Evolutionary conservation across 441 rosid genomes (phyloP).

Genomic region (Jatropha podagrica): DNA sequence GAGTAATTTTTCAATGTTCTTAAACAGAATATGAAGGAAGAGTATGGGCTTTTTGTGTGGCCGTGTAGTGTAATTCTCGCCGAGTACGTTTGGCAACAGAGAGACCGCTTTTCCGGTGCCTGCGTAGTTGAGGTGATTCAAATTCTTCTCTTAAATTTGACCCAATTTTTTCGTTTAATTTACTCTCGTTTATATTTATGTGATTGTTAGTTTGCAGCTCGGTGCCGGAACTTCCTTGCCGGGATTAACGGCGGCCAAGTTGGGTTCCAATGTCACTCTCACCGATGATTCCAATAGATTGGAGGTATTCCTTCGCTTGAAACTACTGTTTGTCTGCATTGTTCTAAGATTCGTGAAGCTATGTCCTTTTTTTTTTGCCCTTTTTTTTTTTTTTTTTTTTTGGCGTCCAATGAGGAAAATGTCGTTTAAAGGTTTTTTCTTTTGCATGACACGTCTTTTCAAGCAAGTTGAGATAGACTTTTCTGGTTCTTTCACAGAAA

Average conservation of each 20-base stretch:
- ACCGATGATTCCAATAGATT: constrained; percentile 56
- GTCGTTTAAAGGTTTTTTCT: neutral
- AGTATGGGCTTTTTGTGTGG: constrained; percentile 83
- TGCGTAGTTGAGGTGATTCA: constrained; percentile 47
- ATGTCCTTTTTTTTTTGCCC: neutral
- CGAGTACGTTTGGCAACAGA: constrained; percentile 84
- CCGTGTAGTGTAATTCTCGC: constrained; percentile 77
- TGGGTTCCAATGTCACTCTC: constrained; percentile 68
- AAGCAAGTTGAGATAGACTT: too few species aligned
- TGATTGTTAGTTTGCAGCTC: constrained; percentile 39
- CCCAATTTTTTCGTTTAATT: neutral
- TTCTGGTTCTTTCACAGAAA: neutral
- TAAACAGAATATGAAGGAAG: constrained; percentile 74
- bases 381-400: too few species aligned
- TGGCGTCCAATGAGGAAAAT: too few species aligned
- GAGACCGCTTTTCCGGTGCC: constrained; percentile 49
- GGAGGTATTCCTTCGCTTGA: constrained; percentile 43
- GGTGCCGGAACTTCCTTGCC: constrained; percentile 92
- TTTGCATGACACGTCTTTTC: neutral
- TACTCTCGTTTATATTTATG: neutral
- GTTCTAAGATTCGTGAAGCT: neutral
- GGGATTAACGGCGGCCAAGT: constrained; percentile 77
- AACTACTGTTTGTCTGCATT: neutral
- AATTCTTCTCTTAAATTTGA: neutral
- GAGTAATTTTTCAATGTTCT: neutral